These are phyloP conservation scores for Fusarium subglutinans DNA, from an alignment of 2,329 filamentous ascomycete species.

Conservation along the genomic window DNA sequence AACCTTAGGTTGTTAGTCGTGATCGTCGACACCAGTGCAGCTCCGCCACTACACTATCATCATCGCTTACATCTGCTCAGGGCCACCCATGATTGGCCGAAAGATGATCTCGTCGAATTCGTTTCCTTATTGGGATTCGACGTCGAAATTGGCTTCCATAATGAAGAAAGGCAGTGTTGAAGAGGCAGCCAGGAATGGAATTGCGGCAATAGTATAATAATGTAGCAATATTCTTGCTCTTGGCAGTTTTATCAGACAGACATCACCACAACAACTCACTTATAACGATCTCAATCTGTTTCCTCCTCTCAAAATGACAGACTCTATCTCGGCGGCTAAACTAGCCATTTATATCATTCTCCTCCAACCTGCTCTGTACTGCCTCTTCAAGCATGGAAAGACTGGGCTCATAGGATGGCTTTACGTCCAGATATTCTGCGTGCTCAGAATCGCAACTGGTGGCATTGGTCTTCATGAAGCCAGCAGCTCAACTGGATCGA, in stretches of 20 bases:
- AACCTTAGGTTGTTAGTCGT: not conserved
- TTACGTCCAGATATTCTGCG: conserved; percentile 11
- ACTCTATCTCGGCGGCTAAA: conserved; percentile 5
- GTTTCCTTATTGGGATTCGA: not conserved
- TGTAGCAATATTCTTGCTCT: not conserved
- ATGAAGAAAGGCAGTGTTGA: not conserved
- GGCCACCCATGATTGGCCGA: not conserved
- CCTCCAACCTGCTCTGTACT: conserved; percentile 7
- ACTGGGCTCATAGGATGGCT: conserved; percentile 10
- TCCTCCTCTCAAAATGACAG: not conserved
- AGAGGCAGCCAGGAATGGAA: not conserved
- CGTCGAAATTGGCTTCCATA: not conserved
- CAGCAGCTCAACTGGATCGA: not conserved
- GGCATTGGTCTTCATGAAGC: conserved; percentile 2
- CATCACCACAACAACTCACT: not conserved
- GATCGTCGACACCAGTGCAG: not conserved
- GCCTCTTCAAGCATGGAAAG: conserved; percentile 17
- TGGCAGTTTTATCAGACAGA: not conserved
- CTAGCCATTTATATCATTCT: conserved; percentile 5
- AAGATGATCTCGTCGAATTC: not conserved
- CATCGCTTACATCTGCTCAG: not conserved
- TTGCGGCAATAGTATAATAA: not conserved
- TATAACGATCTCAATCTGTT: not conserved
- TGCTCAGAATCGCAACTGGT: conserved; percentile 2
- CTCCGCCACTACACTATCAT: not conserved